Base-by-base conservation (phyloP, 106 monocot species). In the Dioscorea dumetorum region DNA sequence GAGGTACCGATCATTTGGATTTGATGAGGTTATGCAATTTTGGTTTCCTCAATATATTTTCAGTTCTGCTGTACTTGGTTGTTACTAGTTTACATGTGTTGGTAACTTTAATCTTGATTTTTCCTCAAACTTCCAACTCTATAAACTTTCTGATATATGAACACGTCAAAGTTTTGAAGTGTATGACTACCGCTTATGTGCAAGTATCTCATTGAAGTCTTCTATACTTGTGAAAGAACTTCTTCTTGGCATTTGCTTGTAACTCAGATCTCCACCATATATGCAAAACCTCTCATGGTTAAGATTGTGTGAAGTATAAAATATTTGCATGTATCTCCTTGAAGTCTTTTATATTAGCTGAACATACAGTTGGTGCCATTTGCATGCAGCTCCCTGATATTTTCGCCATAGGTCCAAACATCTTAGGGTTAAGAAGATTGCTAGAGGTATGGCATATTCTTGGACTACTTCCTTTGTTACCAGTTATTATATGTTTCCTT, bases 1-100 rank as follows among this genome's bases (percentile, higher is more conserved):
- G 75, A 83, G 87, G 87, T 87, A 77, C 50, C 52, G 5, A 8
- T 24, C 10, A 12, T 63, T 12, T 33, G 51, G 19, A 3, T 48
- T 48, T 15, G 9, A 23, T 48, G 20, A 63, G 21, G 15, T 2
- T 14, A 15, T 68, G 54, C 18, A 0, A 12, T 15, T 53, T 54
- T 41, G 41, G 41, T 41, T 41, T 41, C 41, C 9, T 53, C 18
- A 53, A 53, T 53, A 18, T 54, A 54, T 54, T 54, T 41, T 14
- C 18, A 18, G 7, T 54, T 54, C 18, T 18, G 13, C 54, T 54
- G 13, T 14, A 18, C 54, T 19, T 54, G 5, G 54, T 54, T 41
- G 19, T 19, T 19, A 16, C 19, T 54, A 54, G 19, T 54, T 19
- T 5, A 54, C 54, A 54, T 16, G 0, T 19, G 15, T 13, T 54